phyloP scores from a whole-genome alignment of 306 rosid genomes.

The Cajanus cajan region DNA sequence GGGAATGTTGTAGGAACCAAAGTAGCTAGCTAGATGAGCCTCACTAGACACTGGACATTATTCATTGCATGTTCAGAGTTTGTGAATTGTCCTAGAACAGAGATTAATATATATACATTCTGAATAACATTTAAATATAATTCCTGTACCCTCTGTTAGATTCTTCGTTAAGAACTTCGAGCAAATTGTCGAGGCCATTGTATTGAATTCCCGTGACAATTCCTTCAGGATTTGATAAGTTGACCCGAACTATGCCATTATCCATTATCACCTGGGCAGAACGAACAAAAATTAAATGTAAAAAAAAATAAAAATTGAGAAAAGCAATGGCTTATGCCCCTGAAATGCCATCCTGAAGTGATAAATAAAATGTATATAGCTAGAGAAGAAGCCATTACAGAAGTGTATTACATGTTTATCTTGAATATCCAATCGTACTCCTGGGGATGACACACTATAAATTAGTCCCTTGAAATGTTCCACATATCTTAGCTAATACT shows the following conservation, averaged over 20 bases:
- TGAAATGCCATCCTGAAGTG: neutral
- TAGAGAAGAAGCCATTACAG: constrained; percentile 28
- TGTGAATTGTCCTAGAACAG: constrained; percentile 12
- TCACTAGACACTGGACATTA: neutral
- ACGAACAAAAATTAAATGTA: neutral
- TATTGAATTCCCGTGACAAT: constrained; percentile 72
- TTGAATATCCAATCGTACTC: constrained; percentile 51
- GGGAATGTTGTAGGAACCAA: neutral
- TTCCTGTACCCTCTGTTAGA: constrained; percentile 39
- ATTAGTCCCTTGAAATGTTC: constrained; percentile 37
- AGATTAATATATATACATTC: neutral
- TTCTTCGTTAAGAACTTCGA: constrained; percentile 66
- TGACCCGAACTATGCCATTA: constrained; percentile 84
- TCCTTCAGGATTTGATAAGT: constrained; percentile 80
- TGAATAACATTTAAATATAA: neutral
- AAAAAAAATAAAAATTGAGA: neutral
- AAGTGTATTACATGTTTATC: constrained; percentile 46
- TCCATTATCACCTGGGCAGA: constrained; percentile 70
- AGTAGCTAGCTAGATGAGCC: neutral
- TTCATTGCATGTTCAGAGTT: neutral
- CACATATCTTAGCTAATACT: neutral
- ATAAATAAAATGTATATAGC: constrained; percentile 1
- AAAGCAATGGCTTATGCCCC: neutral
- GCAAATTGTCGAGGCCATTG: constrained; percentile 80
- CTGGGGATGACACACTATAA: constrained; percentile 37